Evolutionary conservation across 73 alveolate species (phyloP), one percentile per base, ranked within the genome.

Genomic region (Paraurostyla sp.): DNA sequence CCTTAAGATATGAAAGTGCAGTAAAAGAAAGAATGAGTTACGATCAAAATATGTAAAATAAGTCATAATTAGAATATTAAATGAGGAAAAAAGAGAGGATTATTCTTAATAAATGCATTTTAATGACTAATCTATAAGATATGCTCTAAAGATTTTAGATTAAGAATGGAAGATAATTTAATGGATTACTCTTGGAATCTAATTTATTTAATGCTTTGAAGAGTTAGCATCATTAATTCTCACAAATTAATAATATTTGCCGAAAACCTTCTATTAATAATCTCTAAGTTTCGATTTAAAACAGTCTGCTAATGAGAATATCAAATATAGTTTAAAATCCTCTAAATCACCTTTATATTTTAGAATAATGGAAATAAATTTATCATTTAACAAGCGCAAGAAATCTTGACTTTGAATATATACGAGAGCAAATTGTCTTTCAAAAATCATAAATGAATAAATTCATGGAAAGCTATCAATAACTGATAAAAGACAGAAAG

Each of bases 81-180:
- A 65, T 65, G 32, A 65, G 82, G 41, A 65, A 65, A 38, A 38
- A 65, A 40, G 82, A 65, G 38, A 32, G 82, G 25, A 9, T 65
- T 1, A 20, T 65, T 22, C 25, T 65, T 15, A 65, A 65, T 40
- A 15, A 33, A 25, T 65, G 41, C 23, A 40, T 38, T 3, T 1
- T 40, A 65, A 11, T 65, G 13, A 15, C 54, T 22, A 40, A 65
- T 30, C 13, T 65, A 40, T 40, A 65, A 40, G 58, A 65, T 11
- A 38, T 65, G 2, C 25, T 65, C 9, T 9, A 36, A 9, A 65
- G 25, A 38, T 40, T 38, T 35, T 29, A 38, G 1, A 16, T 36
- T 6, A 13, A 35, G 42, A 38, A 29, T 1, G 32, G 41, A 22
- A 58, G 82, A 33, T 38, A 9, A 22, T 65, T 65, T 38, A 65